Evolutionary conservation across 352 stramenopile species (phyloP), one percentile per base, ranked within the genome.

Genomic region (Aphanomyces cochlioides): DNA sequence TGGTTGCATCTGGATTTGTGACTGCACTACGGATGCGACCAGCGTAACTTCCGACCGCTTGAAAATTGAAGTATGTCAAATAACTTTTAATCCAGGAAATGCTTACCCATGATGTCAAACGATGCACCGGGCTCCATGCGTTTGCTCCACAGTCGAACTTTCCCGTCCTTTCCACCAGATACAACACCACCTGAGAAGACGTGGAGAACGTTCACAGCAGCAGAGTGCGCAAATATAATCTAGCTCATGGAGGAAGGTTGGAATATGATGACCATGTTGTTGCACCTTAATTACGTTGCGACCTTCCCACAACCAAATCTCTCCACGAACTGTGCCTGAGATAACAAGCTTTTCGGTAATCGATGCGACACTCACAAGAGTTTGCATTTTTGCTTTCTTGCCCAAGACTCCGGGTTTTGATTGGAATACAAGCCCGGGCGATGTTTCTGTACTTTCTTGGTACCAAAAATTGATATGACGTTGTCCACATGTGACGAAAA

Each of bases 241-340:
- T 70, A 45, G 37, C 41, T 67, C 37, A 53, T 41, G n/a, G 28
- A 28, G 28, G 2, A 28, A 28, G 28, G 28, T 28, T 28, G 28
- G 28, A 28, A 28, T 28, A 28, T 28, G 28, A 2, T 28, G 28
- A 28, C 28, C 28, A 28, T 28, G 2, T 28, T 69, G 19, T 21
- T 8, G 19, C 12, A 66, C 83, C 38, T 82, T 80, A 48, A 89
- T 72, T 50, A 82, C 89, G 61, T 93, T 92, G 13, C 87, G 77
- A 47, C 85, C 88, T 79, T 91, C 82, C 67, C 93, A 96, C 45
- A 94, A 56, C 21, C 92, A 74, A 13, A 96, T 78, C 54, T 93
- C 84, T 3, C 88, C 88, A 3, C 79, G 81, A n/a, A 86, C 75
- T 5, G 81, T 84, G 37, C 88, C 88, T 6, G 85, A 85, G 13